Conservation (phyloP, 768 basidiomycete species). For the Infundibulicybe gibba region DNA sequence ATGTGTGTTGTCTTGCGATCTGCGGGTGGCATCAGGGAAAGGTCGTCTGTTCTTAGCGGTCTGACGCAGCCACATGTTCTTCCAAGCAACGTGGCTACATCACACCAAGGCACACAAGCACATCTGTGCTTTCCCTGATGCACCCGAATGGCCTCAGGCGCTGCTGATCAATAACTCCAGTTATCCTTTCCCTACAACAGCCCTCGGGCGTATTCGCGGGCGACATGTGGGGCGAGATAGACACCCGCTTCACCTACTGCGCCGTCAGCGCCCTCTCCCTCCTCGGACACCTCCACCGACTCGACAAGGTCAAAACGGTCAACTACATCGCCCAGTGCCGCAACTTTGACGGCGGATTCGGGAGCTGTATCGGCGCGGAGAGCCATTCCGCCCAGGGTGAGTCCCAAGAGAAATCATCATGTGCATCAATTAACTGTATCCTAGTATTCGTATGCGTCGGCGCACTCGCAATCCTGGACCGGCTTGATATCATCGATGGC, state of each 20-base stretch:
- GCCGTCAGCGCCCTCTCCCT: conserved; percentile 82
- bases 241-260: conserved; percentile 89
- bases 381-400: conserved; percentile 90
- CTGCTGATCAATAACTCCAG: conserved; percentile 39
- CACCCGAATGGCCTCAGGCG: not conserved
- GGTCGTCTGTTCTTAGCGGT: too few relatives aligned
- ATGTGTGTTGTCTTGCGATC: conserved; percentile 47
- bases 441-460: conserved; percentile 89
- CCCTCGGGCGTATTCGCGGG: conserved; percentile 88
- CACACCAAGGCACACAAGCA: too few relatives aligned
- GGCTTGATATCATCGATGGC: conserved; percentile 73
- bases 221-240: conserved; percentile 85
- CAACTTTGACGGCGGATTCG: conserved; percentile 97
- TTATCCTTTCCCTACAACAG: conserved; percentile 81
- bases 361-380: conserved; percentile 79
- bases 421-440: not conserved
- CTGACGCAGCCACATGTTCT: too few relatives aligned
- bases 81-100: too few relatives aligned
- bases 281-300: conserved; percentile 65
- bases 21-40: not conserved
- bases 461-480: conserved; percentile 82
- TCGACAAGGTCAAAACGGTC: conserved; percentile 68
- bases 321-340: conserved; percentile 72
- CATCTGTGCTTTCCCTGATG: too few relatives aligned
- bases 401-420: conserved; percentile 9